These are phyloP conservation scores for Zygosaccharomyces sapae DNA, from an alignment of 1,139 yeast species.

Conservation along the genomic window DNA sequence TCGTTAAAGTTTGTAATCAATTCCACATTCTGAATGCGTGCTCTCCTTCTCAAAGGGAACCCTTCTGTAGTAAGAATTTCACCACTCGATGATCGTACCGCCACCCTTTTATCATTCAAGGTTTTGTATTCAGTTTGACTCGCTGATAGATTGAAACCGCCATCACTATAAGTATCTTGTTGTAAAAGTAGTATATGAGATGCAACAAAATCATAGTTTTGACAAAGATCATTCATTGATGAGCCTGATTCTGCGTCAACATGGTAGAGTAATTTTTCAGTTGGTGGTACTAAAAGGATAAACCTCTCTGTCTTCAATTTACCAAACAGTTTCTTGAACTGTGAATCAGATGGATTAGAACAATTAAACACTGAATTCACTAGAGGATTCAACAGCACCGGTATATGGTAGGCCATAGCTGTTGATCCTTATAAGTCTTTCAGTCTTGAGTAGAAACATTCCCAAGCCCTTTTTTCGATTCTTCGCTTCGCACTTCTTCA, in stretches of 20 bases:
- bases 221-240: constrained; percentile 54
- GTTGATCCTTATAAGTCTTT: neutral
- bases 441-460: neutral
- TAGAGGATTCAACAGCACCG: constrained; percentile 56
- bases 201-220: constrained; percentile 61
- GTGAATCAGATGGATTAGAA: constrained; percentile 50
- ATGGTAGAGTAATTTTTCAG: constrained; percentile 47
- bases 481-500: constrained; percentile 6
- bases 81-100: constrained; percentile 49
- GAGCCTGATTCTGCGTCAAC: constrained; percentile 48
- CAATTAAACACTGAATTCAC: constrained; percentile 66
- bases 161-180: constrained; percentile 11
- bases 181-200: constrained; percentile 57
- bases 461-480: constrained; percentile 4
- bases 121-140: constrained; percentile 45
- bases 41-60: constrained; percentile 47
- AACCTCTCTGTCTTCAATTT: constrained; percentile 45
- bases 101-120: constrained; percentile 54
- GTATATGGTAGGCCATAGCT: constrained; percentile 39
- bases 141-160: constrained; percentile 39
- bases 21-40: constrained; percentile 44
- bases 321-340: constrained; percentile 47
- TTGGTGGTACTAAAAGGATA: constrained; percentile 60
- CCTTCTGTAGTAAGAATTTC: constrained; percentile 54
- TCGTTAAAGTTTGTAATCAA: constrained; percentile 44